Conservation (phyloP, 805 yeast species). For the Teunomyces barrocoloradensis region DNA sequence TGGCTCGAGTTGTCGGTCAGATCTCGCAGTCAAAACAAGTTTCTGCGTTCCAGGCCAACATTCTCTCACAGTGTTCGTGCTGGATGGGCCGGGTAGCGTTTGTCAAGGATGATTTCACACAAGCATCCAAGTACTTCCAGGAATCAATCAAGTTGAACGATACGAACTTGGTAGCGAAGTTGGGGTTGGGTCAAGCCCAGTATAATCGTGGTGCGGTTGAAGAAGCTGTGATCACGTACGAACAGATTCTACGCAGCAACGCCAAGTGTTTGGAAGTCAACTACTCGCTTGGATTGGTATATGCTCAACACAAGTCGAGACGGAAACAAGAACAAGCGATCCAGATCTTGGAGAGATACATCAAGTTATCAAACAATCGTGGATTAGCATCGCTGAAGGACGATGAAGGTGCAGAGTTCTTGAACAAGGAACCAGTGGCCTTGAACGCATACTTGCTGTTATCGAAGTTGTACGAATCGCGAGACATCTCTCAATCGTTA, state of each 20-base stretch:
- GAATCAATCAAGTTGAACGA: constrained; percentile 68
- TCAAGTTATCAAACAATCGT: constrained; percentile 55
- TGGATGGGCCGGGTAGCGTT: constrained; percentile 87
- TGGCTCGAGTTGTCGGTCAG: constrained; percentile 44
- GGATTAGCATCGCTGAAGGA: constrained; percentile 25
- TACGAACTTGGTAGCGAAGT: constrained; percentile 61
- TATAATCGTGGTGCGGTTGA: constrained; percentile 68
- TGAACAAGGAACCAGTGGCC: constrained; percentile 52
- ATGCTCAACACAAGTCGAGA: constrained; percentile 48
- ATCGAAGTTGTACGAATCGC: constrained; percentile 66
- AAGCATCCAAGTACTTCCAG: constrained; percentile 69
- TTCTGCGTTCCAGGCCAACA: constrained; percentile 26
- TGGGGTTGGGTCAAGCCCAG: constrained; percentile 87
- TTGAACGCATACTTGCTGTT: constrained; percentile 66
- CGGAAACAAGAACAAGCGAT: constrained; percentile 55
- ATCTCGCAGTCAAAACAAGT: constrained; percentile 17
- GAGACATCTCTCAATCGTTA: constrained; percentile 65
- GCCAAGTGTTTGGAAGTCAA: constrained; percentile 72
- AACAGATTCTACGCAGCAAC: constrained; percentile 61
- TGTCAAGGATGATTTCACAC: constrained; percentile 55
- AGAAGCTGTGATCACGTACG: constrained; percentile 85
- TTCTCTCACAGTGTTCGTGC: constrained; percentile 45
- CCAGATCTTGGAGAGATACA: constrained; percentile 64
- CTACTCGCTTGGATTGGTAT: constrained; percentile 72
- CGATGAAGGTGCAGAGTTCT: constrained; percentile 16